Conservation (phyloP, 2,329 filamentous ascomycete genomes). For the Pseudopithomyces chartarum region DNA sequence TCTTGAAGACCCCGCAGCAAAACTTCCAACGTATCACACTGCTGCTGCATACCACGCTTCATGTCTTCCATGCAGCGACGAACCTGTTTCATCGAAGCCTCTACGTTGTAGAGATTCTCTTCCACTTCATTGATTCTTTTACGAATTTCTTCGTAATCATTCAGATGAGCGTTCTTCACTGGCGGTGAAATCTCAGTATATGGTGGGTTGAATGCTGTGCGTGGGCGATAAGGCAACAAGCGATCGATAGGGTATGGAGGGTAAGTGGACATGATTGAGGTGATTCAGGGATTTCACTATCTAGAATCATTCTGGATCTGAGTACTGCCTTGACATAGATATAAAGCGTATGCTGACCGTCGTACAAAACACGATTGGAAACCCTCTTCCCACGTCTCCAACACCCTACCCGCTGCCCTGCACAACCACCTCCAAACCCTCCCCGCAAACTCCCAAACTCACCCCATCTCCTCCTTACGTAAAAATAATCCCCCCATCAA, state of each 20-base stretch:
- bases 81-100: neutral
- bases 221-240: neutral
- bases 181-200: neutral
- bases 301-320: too few relatives aligned
- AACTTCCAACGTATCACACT: neutral
- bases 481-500: constrained; percentile 65
- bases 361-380: neutral
- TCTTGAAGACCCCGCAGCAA: neutral
- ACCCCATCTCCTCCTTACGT: constrained; percentile 26
- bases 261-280: neutral
- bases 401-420: too few relatives aligned
- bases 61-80: neutral
- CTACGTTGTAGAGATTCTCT: neutral
- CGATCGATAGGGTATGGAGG: neutral
- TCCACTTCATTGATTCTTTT: neutral
- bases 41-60: neutral
- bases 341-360: neutral
- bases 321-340: too few relatives aligned
- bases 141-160: neutral
- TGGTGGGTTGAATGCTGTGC: neutral
- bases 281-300: neutral
- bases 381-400: neutral
- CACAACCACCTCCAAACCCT: neutral
- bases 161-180: neutral
- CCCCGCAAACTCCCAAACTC: neutral